Conservation (phyloP, 1,284 basidiomycete genomes). For the Tetrapyrgos nigripes region DNA sequence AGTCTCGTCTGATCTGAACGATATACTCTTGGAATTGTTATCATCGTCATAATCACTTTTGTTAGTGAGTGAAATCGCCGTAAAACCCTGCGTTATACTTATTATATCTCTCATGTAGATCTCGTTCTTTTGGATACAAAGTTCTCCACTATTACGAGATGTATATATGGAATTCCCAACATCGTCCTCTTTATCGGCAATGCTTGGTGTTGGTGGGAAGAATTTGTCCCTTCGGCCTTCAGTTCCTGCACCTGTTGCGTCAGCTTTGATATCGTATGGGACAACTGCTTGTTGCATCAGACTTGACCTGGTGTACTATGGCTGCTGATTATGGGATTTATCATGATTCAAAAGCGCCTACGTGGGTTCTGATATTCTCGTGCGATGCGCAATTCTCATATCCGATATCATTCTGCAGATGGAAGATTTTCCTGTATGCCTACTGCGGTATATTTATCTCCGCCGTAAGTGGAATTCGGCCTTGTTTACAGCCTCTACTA, state of each 20-base stretch:
- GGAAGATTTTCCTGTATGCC: conserved; percentile 63
- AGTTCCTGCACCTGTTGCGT: conserved; percentile 34
- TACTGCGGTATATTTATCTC: conserved; percentile 70
- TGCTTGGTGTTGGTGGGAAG: conserved; percentile 65
- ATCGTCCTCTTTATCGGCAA: conserved; percentile 66
- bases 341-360: conserved; percentile 54
- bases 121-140: conserved; percentile 65
- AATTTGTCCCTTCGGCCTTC: conserved; percentile 39
- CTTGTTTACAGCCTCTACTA: neutral
- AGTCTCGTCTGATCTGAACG: conserved; percentile 51
- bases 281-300: conserved; percentile 47
- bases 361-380: conserved; percentile 35
- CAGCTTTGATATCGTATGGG: conserved; percentile 46
- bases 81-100: no score
- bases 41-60: conserved; percentile 74
- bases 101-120: no score
- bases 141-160: conserved; percentile 71
- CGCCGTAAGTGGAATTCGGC: conserved; percentile 45
- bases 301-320: conserved; percentile 60
- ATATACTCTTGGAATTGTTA: conserved; percentile 78
- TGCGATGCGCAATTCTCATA: conserved; percentile 10
- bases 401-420: conserved; percentile 32
- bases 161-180: conserved; percentile 69
- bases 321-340: conserved; percentile 66
- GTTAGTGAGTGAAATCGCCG: no score